Evolutionary conservation across 192 early-diverging fungal species (phyloP).

Genomic region (Spizellomyces punctatus): DNA sequence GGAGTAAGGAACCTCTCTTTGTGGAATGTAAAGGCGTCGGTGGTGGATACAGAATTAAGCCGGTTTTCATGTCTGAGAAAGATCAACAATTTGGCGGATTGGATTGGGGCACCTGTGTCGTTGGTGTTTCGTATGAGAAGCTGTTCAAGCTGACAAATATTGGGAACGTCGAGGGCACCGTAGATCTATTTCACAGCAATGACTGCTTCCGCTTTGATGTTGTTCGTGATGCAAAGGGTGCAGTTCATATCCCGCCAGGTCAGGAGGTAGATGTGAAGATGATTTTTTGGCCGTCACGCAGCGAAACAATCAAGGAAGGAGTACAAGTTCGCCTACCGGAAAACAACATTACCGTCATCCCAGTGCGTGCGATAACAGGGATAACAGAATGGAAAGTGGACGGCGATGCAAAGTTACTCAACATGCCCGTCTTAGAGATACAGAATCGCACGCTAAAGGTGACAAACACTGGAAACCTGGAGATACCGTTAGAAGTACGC

Average conservation of each 20-base stretch:
- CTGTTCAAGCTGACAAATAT: conserved; percentile 46
- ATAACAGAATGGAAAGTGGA: conserved; percentile 45
- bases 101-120: conserved; percentile 54
- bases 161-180: conserved; percentile 49
- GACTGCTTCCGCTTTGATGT: conserved; percentile 42
- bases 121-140: conserved; percentile 48
- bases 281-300: conserved; percentile 36
- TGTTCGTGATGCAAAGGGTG: conserved; percentile 35
- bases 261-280: conserved; percentile 34
- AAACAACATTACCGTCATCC: conserved; percentile 27
- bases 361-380: conserved; percentile 39
- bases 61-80: conserved; percentile 29
- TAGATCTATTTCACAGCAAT: conserved; percentile 48
- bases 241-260: conserved; percentile 37
- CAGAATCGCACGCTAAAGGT: conserved; percentile 43
- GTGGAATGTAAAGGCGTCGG: conserved; percentile 50
- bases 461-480: conserved; percentile 48
- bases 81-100: conserved; percentile 46
- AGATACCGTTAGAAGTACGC: conserved; percentile 47
- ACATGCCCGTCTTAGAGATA: conserved; percentile 52
- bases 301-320: conserved; percentile 49
- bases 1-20: conserved; percentile 49
- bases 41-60: conserved; percentile 50
- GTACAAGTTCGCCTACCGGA: conserved; percentile 39
- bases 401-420: conserved; percentile 43